These are phyloP conservation scores for Gossypium trilobum DNA, from an alignment of 441 rosid genomes.

Conservation along the genomic window DNA sequence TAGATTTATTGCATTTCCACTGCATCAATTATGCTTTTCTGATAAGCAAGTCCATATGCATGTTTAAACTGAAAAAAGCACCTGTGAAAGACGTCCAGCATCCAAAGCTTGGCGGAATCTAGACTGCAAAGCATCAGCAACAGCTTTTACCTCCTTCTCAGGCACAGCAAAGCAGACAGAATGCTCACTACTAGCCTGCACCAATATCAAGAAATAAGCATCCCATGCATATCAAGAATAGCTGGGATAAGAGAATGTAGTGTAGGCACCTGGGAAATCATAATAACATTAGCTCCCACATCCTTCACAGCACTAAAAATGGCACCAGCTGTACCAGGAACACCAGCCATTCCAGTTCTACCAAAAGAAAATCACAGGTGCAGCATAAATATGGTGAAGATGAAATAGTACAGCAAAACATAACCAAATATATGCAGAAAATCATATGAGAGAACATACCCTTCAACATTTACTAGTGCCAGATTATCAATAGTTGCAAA, in stretches of 20 bases:
- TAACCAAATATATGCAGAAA: not conserved
- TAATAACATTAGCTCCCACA: constrained; percentile 93
- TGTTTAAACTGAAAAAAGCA: constrained; percentile 15
- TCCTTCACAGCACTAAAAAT: constrained; percentile 93
- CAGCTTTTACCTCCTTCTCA: constrained; percentile 82
- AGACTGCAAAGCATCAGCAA: constrained; percentile 66
- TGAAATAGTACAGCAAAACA: not conserved
- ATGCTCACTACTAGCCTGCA: constrained; percentile 93
- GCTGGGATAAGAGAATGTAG: constrained; percentile 9
- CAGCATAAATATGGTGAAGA: not conserved
- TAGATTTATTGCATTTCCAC: not conserved
- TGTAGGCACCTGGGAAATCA: constrained; percentile 78
- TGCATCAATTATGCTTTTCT: not conserved
- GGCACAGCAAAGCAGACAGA: constrained; percentile 96
- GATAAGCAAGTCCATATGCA: constrained; percentile 3
- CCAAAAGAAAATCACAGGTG: constrained; percentile 15
- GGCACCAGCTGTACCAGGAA: constrained; percentile 90
- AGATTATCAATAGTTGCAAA: constrained; percentile 93
- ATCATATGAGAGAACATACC: constrained; percentile 42
- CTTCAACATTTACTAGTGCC: constrained; percentile 94
- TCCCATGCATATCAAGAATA: not conserved
- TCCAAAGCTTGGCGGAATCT: constrained; percentile 74
- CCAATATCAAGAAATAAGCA: constrained; percentile 23
- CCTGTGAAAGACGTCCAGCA: constrained; percentile 97
- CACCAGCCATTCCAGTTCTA: constrained; percentile 99